Evolutionary conservation across 2,329 filamentous ascomycete species (phyloP), one percentile per base, ranked within the genome.

Genomic region (Lecanoromycetidae sp.): DNA sequence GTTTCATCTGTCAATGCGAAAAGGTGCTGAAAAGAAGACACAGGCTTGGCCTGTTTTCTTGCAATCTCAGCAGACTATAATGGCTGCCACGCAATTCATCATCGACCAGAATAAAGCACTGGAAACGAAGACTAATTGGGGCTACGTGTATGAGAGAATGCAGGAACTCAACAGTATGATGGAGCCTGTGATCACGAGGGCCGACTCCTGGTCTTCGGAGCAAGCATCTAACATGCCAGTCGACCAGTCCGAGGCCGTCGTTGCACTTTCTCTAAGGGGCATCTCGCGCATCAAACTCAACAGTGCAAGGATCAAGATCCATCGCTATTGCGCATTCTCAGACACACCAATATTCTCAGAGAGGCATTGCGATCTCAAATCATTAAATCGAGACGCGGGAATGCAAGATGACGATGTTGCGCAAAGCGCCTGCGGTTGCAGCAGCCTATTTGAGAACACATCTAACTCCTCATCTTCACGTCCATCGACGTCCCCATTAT

Each of bases 301-400:
- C 49, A 70, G 67, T 53, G 65, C 67, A 9, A 64, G 66, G 54
- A 69, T 70, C 26, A 70, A 69, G 55, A 58, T 63, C 1, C 66
- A 70, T 48, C 63, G 67, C n/a, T 69, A 69, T 46, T 57, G 65
- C 34, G 67, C 67, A 13, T 70, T 70, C 50, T 65, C 62, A 15
- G 66, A 70, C 46, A 64, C 68, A 9, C 66, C 67, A 1, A 61
- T 69, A 12, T 70, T 70, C 52, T 61, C 68, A 20, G 66, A 67
- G 47, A 63, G 61, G 32, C 66, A 70, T 45, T 70, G 66, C 52
- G 67, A 69, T 48, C 58, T 70, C 13, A 61, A 61, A 25, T 54
- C 61, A n/a, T 58, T 60, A 30, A 58, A 57, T 46, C 54, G 13
- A 10, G n/a, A 35, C 12, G 9, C 20, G 15, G 20, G 20, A 17